These are phyloP conservation scores for Apophysomyces variabilis DNA, from an alignment of 371 early-diverging fungal species.

Conservation along the genomic window DNA sequence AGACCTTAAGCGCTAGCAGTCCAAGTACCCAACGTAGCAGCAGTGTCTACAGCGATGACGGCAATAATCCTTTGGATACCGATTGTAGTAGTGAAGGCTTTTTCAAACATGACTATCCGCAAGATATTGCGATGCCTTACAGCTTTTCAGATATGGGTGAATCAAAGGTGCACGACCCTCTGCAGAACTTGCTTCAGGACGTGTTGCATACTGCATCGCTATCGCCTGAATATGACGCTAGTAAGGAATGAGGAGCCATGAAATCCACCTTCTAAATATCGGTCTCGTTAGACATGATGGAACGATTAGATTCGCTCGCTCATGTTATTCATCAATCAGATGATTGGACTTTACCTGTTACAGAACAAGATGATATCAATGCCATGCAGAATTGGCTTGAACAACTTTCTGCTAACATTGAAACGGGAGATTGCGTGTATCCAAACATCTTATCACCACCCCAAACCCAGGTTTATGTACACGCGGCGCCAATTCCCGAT, in stretches of 20 bases:
- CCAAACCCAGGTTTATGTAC: constrained; percentile 13
- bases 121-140: not conserved
- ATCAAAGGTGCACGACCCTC: constrained; percentile 25
- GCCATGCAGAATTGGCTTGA: constrained; percentile 55
- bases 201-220: constrained; percentile 43
- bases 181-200: constrained; percentile 50
- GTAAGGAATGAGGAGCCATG: constrained; percentile 29
- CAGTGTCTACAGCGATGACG: constrained; percentile 16
- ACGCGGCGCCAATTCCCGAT: constrained; percentile 10
- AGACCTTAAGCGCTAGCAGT: not conserved
- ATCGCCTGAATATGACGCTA: constrained; percentile 52
- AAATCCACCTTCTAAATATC: not conserved
- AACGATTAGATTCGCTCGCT: constrained; percentile 46
- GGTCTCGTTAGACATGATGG: constrained; percentile 49
- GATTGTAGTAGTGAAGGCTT: constrained; percentile 12
- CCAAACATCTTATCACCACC: constrained; percentile 21
- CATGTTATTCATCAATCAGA: constrained; percentile 27
- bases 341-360: constrained; percentile 40
- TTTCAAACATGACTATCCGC: not conserved
- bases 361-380: constrained; percentile 44
- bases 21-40: not conserved
- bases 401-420: constrained; percentile 50
- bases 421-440: constrained; percentile 35
- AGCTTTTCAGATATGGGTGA: not conserved
- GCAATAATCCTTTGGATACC: constrained; percentile 14